Conservation (phyloP, 495 filamentous ascomycete genomes). For the Trichodelitschia bisporula region DNA sequence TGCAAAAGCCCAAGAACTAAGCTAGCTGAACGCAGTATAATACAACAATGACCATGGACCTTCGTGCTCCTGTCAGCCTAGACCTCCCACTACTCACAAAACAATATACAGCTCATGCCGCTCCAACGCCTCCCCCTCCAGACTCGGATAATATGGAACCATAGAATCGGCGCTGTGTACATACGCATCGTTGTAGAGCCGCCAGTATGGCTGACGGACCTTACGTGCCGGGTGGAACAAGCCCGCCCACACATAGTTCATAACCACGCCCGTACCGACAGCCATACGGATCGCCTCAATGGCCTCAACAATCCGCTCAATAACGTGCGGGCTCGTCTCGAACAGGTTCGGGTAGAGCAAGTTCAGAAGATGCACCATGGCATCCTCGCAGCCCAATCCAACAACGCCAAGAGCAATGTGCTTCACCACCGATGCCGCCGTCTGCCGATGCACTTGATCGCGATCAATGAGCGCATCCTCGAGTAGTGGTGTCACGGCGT, state of each 20-base stretch:
- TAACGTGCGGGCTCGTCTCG: conserved; percentile 95
- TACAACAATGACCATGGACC: no score
- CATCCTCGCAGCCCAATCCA: conserved; percentile 93
- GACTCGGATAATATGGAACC: conserved; percentile 78
- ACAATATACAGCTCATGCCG: conserved; percentile 66
- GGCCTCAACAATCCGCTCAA: conserved; percentile 89
- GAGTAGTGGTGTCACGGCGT: conserved; percentile 87
- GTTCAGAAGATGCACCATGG: conserved; percentile 93
- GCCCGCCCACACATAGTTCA: conserved; percentile 96
- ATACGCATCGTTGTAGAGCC: conserved; percentile 92
- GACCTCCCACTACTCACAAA: conserved; percentile 4
- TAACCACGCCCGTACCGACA: conserved; percentile 66
- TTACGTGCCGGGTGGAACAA: conserved; percentile 92
- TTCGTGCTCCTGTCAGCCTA: no score
- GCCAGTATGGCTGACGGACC: conserved; percentile 80
- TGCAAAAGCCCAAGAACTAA: no score
- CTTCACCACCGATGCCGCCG: conserved; percentile 86
- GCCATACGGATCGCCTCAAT: conserved; percentile 93
- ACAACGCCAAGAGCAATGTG: conserved; percentile 92
- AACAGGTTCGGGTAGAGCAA: conserved; percentile 92
- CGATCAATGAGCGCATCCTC: conserved; percentile 96
- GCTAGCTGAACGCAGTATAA: no score
- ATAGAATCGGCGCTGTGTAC: conserved; percentile 82
- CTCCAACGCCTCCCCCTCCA: conserved; percentile 51
- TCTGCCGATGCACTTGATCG: conserved; percentile 96